A percentile compares a stretch with the other conserved stretches of the same genome.
Conservation (phyloP, 2,329 filamentous ascomycete species). For the Claviceps arundinis region DNA sequence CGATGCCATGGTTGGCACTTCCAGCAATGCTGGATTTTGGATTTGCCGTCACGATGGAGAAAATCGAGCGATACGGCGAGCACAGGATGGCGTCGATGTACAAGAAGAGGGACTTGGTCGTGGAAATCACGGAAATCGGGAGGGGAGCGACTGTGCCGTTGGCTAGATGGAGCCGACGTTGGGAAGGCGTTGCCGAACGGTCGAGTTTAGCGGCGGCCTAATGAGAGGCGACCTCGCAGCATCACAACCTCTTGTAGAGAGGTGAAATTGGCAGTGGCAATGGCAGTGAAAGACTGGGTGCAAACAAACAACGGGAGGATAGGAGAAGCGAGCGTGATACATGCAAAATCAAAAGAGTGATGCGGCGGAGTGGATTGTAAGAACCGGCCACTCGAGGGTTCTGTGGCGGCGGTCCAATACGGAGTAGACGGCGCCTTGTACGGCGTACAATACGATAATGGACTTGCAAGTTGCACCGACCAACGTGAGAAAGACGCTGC, state of each 20-base stretch:
- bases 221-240: background rate
- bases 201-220: background rate
- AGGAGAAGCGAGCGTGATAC: constrained; percentile 2
- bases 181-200: background rate
- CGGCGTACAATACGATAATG: too few relatives aligned
- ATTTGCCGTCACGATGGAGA: background rate
- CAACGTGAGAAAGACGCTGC: too few relatives aligned
- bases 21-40: background rate
- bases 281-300: background rate
- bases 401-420: too few relatives aligned
- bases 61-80: background rate
- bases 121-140: background rate
- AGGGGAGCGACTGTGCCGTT: background rate
- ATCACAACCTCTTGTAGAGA: background rate
- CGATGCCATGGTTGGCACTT: constrained; percentile 42
- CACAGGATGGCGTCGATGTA: background rate
- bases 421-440: too few relatives aligned
- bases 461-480: too few relatives aligned
- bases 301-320: background rate
- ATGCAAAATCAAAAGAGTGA: background rate
- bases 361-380: too few relatives aligned
- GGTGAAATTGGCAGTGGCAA: background rate
- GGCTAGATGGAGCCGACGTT: background rate
- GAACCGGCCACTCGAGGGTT: too few relatives aligned
- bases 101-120: background rate